A percentile compares a stretch with the other conserved stretches of the same genome.
phyloP scores from a whole-genome alignment of 2,329 filamentous ascomycete species.

The Botrytis hyacinthi region DNA sequence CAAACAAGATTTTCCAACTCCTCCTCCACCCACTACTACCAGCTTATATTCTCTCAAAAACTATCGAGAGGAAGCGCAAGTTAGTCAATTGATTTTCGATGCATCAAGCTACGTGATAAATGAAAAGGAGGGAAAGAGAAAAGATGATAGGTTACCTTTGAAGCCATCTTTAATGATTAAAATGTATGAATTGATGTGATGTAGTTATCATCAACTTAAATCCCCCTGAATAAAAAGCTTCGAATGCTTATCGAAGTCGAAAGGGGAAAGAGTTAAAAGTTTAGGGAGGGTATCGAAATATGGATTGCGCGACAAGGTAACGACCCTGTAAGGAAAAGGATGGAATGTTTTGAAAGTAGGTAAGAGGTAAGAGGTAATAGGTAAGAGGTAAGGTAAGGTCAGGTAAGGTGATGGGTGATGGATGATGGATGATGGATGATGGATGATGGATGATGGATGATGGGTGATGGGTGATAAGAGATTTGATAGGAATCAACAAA shows the following conservation, averaged over 20 bases:
- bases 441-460: too few relatives aligned
- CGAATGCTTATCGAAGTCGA: constrained; percentile 21
- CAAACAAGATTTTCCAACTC: constrained; percentile 98
- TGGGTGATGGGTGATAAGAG: neutral
- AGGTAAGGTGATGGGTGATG: neutral
- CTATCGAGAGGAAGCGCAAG: constrained; percentile 45
- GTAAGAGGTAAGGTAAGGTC: neutral
- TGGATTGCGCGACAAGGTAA: constrained; percentile 18
- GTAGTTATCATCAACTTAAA: constrained; percentile 28
- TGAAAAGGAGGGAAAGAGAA: too few relatives aligned
- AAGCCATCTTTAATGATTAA: constrained; percentile 38
- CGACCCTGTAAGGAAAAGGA: constrained; percentile 10
- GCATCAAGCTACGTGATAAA: neutral
- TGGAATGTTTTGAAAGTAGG: constrained; percentile 1
- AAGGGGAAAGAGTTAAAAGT: constrained; percentile 18
- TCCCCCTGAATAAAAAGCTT: constrained; percentile 19
- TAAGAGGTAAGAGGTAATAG: neutral
- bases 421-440: too few relatives aligned
- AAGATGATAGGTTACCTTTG: constrained; percentile 37
- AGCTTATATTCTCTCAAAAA: constrained; percentile 91
- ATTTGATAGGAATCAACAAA: neutral
- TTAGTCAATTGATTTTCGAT: constrained; percentile 25
- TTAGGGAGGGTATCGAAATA: neutral
- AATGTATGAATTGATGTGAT: constrained; percentile 21
- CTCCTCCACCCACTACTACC: constrained; percentile 96